A percentile compares a stretch with the other conserved stretches of the same genome.
Conservation (phyloP, 768 basidiomycete species). For the Boletus tomentosulus region DNA sequence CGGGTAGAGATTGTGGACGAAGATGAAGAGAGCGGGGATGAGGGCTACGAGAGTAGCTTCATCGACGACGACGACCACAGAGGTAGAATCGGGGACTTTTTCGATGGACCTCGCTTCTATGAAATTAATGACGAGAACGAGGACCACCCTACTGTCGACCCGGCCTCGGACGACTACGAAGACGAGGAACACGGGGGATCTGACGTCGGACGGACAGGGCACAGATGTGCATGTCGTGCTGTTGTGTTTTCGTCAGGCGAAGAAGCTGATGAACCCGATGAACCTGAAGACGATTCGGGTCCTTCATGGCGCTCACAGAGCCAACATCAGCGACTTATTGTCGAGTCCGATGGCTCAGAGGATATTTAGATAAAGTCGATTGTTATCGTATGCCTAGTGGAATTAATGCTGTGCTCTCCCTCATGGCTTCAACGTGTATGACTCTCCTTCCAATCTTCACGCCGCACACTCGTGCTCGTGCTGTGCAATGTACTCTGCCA, state of each 20-base stretch:
- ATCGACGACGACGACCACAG: conserved; percentile 45
- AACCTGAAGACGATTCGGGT: not conserved
- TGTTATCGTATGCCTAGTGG: no score
- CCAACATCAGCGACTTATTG: not conserved
- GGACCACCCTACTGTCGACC: conserved; percentile 1
- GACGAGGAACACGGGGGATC: not conserved
- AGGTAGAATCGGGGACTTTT: not conserved
- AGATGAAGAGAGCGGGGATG: conserved; percentile 30
- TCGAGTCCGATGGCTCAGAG: conserved; percentile 26
- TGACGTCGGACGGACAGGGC: not conserved
- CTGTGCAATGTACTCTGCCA: conserved; percentile 22
- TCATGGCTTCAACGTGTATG: conserved; percentile 25
- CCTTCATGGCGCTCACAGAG: not conserved
- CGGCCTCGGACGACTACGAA: conserved; percentile 10
- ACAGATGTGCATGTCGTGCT: not conserved
- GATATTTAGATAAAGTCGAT: not conserved
- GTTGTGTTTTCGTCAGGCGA: conserved; percentile 17
- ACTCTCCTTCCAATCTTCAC: conserved; percentile 19
- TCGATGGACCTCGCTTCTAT: conserved; percentile 20
- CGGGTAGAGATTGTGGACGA: conserved; percentile 5
- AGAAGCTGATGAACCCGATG: not conserved
- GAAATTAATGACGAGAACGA: conserved; percentile 20
- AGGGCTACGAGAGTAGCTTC: conserved; percentile 51
- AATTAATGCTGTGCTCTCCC: conserved; percentile 8
- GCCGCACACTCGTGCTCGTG: conserved; percentile 31